These are phyloP conservation scores for Orbilia blumenaviensis DNA, from an alignment of 2,329 filamentous ascomycete genomes.

Conservation along the genomic window DNA sequence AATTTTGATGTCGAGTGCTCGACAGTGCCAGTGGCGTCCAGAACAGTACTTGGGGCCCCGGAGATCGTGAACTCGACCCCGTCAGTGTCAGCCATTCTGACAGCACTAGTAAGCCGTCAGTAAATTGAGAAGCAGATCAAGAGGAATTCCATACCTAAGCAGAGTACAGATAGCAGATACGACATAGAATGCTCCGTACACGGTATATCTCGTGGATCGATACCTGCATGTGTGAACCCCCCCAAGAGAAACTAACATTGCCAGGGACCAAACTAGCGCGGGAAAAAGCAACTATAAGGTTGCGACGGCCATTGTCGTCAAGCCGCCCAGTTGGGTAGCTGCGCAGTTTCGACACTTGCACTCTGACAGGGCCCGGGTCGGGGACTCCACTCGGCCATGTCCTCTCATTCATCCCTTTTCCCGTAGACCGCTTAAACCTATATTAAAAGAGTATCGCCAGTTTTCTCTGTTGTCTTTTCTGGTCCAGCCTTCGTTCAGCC, in stretches of 20 bases:
- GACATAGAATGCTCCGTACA: no score
- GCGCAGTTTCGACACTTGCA: slow-evolving; percentile 21
- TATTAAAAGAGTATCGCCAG: slow-evolving; percentile 26
- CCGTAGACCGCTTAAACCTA: slow-evolving; percentile 7
- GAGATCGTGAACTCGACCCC: no score
- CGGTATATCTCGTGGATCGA: neutral
- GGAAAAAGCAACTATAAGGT: slow-evolving; percentile 6
- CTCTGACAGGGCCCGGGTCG: slow-evolving; percentile 11
- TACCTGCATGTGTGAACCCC: neutral
- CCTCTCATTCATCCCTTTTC: slow-evolving; percentile 5
- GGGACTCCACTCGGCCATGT: slow-evolving; percentile 10
- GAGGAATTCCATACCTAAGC: no score
- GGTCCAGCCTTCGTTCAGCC: slow-evolving; percentile 38
- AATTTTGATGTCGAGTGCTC: no score
- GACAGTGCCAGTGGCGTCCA: no score
- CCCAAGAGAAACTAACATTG: neutral
- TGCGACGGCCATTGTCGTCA: slow-evolving; percentile 31
- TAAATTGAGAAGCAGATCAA: no score
- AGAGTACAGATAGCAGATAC: no score
- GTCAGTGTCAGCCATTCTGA: no score
- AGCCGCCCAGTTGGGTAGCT: slow-evolving; percentile 30
- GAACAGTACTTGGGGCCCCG: no score
- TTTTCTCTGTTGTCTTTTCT: neutral
- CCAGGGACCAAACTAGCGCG: neutral
- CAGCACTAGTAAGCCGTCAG: no score